Evolutionary conservation across 2,329 filamentous ascomycete species (phyloP), one percentile per base, ranked within the genome.

Genomic region (Cladobotryum mycophilum): DNA sequence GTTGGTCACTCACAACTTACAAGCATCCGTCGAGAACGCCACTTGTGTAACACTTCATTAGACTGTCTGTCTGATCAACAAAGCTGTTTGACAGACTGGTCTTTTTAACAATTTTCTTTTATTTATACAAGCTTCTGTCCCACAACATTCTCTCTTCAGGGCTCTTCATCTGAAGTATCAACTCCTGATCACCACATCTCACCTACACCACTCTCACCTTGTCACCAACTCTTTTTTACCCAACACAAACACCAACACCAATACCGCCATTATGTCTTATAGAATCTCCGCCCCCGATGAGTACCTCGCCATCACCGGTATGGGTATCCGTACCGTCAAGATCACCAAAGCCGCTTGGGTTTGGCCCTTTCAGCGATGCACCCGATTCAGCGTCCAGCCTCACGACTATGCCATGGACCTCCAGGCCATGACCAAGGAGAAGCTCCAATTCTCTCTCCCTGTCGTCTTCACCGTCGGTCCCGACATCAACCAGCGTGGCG

Each of bases 371-470:
- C 86, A 91, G 69, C 78, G 82, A 63, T 82, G 72, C 67, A 76
- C 70, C 51, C 75, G 76, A 60, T 81, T 81, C 67, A 80, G 75
- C 55, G 83, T 88, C 61, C 84, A 84, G 57, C 86, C 86, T 0
- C 88, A 88, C 63, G 89, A 95, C 69, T 92, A 93, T 68, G 81
- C 80, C 52, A 88, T 95, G 77, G 83, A 84, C 51, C 73, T 95
- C 2, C 87, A 91, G 64, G 89, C 89, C 51, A 95, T 95, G 89
- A 95, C 89, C 15, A 82, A 85, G 60, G 89, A 95, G 71, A 95
- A 95, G 67, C 77, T 93, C 3, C 86, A 91, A 56, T 91, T 93
- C 65, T 76, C 83, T 5, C 78, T 93, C 0, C 89, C 88, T 2
- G 88, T 89, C 11, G 87, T 93, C 55, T 93, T 93, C 70, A 93